phyloP scores from a whole-genome alignment of 495 filamentous ascomycete genomes.

The Penicillium bovifimosum region DNA sequence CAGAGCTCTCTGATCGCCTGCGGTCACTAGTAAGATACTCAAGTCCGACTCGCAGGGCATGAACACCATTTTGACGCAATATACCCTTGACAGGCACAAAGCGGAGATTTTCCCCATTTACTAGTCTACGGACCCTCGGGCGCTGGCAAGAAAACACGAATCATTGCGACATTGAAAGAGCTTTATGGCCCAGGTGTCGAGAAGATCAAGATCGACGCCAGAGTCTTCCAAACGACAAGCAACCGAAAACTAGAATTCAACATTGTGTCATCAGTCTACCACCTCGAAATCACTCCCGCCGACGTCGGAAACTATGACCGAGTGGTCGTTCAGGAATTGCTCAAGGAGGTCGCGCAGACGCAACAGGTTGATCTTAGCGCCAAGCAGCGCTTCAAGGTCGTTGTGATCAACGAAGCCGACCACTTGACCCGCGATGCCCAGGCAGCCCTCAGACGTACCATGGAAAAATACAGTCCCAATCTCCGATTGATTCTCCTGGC shows the following conservation, averaged over 20 bases:
- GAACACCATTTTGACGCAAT: not conserved
- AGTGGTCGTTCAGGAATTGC: slow-evolving; percentile 88
- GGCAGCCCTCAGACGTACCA: slow-evolving; percentile 87
- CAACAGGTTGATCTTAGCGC: slow-evolving; percentile 91
- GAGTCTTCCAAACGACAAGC: slow-evolving; percentile 89
- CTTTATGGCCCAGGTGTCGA: slow-evolving; percentile 89
- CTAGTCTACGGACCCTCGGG: slow-evolving; percentile 95
- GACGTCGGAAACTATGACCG: slow-evolving; percentile 96
- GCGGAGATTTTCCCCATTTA: slow-evolving; percentile 93
- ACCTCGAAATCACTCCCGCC: slow-evolving; percentile 95
- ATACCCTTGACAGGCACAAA: slow-evolving; percentile 64
- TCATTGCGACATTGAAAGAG: slow-evolving; percentile 88
- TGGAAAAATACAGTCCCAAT: slow-evolving; percentile 99
- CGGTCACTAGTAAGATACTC: slow-evolving; percentile 72
- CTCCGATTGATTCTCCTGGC: slow-evolving; percentile 84
- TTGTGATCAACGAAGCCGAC: slow-evolving; percentile 99
- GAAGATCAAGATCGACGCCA: slow-evolving; percentile 95
- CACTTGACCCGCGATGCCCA: slow-evolving; percentile 91
- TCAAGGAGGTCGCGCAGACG: slow-evolving; percentile 97
- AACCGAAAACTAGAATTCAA: slow-evolving; percentile 99
- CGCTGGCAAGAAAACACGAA: slow-evolving; percentile 95
- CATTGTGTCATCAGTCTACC: slow-evolving; percentile 91
- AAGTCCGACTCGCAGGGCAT: not conserved
- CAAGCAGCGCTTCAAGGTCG: slow-evolving; percentile 92
- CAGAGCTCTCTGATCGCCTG: slow-evolving; percentile 80